Percentiles rank a stretch among this genome's conserved stretches.
phyloP scores from a whole-genome alignment of 2,329 filamentous ascomycete species.

The Penicillium sp. region DNA sequence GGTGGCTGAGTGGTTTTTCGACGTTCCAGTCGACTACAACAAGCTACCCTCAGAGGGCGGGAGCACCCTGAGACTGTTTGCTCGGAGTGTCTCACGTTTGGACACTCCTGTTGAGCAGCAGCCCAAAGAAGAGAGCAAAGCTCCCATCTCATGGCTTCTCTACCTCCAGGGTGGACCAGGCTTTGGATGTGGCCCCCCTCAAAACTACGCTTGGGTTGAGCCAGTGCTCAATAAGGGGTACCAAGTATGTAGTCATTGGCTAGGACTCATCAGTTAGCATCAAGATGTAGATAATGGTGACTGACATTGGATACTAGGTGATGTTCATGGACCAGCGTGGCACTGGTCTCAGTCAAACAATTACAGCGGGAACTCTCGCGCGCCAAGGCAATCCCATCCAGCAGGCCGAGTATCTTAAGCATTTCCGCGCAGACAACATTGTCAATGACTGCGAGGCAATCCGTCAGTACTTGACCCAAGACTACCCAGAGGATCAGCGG shows the following conservation, averaged over 20 bases:
- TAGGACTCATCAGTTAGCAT: not conserved
- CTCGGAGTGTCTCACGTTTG: conserved; percentile 67
- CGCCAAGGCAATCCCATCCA: conserved; percentile 62
- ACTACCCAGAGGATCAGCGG: conserved; percentile 67
- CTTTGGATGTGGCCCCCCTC: conserved; percentile 71
- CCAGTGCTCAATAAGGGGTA: conserved; percentile 76
- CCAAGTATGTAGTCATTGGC: conserved; percentile 54
- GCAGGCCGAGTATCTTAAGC: conserved; percentile 78
- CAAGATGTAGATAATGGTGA: not conserved
- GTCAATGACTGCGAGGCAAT: conserved; percentile 88
- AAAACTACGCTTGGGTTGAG: conserved; percentile 70
- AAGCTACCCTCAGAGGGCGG: conserved; percentile 52
- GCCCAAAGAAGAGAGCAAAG: conserved; percentile 48
- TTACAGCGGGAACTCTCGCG: conserved; percentile 71
- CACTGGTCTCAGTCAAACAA: conserved; percentile 78
- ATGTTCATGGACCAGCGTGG: conserved; percentile 90
- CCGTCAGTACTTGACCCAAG: conserved; percentile 69
- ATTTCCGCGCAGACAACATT: conserved; percentile 86
- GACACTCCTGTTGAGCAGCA: conserved; percentile 48
- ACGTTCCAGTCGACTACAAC: conserved; percentile 78
- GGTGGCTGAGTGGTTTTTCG: conserved; percentile 81
- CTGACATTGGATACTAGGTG: conserved; percentile 32
- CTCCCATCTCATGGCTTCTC: conserved; percentile 57
- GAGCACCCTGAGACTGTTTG: conserved; percentile 73
- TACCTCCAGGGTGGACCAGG: conserved; percentile 88